phyloP scores from a whole-genome alignment of 805 yeast genomes.

The Metschnikowia santaceciliae region DNA sequence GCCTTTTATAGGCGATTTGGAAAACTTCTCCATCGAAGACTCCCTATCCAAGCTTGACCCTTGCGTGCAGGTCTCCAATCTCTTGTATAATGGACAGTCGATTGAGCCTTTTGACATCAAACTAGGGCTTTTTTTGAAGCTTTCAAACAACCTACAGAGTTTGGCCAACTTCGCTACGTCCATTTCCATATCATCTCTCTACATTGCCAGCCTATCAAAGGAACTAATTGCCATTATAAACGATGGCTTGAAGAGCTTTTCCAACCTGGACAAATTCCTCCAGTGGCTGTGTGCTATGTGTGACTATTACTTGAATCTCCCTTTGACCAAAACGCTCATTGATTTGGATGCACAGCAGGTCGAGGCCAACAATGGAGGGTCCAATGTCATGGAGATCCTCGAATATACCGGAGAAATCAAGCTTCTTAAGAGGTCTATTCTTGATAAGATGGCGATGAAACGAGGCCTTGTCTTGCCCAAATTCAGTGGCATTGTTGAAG shows the following conservation, averaged over 20 bases:
- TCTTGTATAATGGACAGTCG: conserved; percentile 6
- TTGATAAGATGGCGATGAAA: conserved; percentile 9
- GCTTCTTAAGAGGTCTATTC: conserved; percentile 41
- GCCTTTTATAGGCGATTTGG: conserved; percentile 3
- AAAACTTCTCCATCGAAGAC: conserved; percentile 9
- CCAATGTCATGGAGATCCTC: conserved; percentile 20
- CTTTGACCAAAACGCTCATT: conserved; percentile 21
- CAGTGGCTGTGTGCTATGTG: conserved; percentile 42
- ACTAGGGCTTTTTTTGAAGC: conserved; percentile 31
- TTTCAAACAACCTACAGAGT: conserved; percentile 32
- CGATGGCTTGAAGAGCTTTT: conserved; percentile 26
- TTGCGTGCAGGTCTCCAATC: conserved; percentile 6
- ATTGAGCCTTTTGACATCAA: conserved; percentile 10
- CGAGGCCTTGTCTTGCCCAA: conserved; percentile 10
- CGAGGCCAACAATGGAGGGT: conserved; percentile 14
- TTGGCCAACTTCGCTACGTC: conserved; percentile 35
- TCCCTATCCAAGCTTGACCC: conserved; percentile 4
- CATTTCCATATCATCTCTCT: conserved; percentile 39
- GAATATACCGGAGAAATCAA: conserved; percentile 49
- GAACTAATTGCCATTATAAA: conserved; percentile 37
- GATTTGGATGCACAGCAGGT: conserved; percentile 18
- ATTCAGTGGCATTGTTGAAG: background rate
- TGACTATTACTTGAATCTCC: conserved; percentile 36
- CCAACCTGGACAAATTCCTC: conserved; percentile 17
- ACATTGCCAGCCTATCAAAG: conserved; percentile 37